Percentiles rank a stretch among this genome's conserved stretches.
phyloP scores from a whole-genome alignment of 352 stramenopile genomes.

The Globisporangium orthogonon region DNA sequence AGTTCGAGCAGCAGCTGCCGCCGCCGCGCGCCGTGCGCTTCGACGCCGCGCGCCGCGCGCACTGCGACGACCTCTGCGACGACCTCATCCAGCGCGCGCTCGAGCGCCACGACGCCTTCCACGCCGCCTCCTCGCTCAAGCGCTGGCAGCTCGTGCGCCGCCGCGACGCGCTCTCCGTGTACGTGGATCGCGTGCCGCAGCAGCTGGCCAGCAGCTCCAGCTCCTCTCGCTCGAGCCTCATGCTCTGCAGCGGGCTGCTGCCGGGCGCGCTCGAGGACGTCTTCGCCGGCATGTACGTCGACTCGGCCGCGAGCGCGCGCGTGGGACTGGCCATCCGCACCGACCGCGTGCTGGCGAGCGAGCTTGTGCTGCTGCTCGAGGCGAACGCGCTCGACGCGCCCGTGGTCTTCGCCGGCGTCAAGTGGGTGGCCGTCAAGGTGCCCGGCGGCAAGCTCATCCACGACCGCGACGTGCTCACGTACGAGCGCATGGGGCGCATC shows the following conservation, averaged over 20 bases:
- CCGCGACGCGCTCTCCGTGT: slow-evolving; percentile 51
- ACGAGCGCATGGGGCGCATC: slow-evolving; percentile 57
- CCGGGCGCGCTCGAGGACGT: slow-evolving; percentile 54
- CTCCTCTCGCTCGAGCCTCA: slow-evolving; percentile 25
- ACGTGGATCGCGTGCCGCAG: slow-evolving; percentile 17
- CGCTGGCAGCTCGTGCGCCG: slow-evolving; percentile 55
- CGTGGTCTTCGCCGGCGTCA: slow-evolving; percentile 56
- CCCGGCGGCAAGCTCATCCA: slow-evolving; percentile 31
- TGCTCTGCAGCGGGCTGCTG: slow-evolving; percentile 53
- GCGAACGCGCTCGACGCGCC: slow-evolving; percentile 29
- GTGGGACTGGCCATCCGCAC: slow-evolving; percentile 36
- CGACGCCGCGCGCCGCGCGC: slow-evolving; percentile 20
- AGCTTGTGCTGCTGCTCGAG: slow-evolving; percentile 53
- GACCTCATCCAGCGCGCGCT: slow-evolving; percentile 55
- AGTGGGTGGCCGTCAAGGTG: slow-evolving; percentile 55
- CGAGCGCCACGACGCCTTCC: slow-evolving; percentile 47
- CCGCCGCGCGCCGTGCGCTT: slow-evolving; percentile 32
- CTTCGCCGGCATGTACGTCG: slow-evolving; percentile 36
- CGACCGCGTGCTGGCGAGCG: slow-evolving; percentile 44
- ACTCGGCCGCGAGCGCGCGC: slow-evolving; percentile 51
- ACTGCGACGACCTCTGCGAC: slow-evolving; percentile 46
- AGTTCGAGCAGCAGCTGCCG: background rate
- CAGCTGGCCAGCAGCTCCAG: background rate
- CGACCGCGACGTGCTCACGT: slow-evolving; percentile 48
- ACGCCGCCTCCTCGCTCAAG: slow-evolving; percentile 24